phyloP scores from a whole-genome alignment of 805 yeast species.

The Candida qinlingensis region DNA sequence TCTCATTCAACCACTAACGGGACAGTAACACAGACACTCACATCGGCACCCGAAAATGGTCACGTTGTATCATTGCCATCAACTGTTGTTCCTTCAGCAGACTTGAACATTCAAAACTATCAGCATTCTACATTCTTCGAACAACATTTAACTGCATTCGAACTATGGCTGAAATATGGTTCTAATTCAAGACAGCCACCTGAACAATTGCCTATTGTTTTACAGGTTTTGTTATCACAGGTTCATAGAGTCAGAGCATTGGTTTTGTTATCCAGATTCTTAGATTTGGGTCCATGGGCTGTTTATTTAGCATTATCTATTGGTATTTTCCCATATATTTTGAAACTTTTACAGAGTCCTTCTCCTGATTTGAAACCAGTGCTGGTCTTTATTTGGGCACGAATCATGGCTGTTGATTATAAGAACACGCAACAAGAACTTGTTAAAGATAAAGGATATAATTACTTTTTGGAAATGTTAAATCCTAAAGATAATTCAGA shows the following conservation, averaged over 20 bases:
- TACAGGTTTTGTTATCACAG: constrained; percentile 89
- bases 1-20: background rate
- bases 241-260: constrained; percentile 90
- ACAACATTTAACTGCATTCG: constrained; percentile 94
- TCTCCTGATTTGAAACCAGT: constrained; percentile 95
- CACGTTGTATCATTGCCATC: constrained; percentile 1
- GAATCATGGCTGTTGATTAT: constrained; percentile 94
- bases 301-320: constrained; percentile 88
- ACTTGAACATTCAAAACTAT: constrained; percentile 42
- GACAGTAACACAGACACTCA: constrained; percentile 10
- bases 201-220: constrained; percentile 88
- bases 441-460: constrained; percentile 84
- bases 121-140: constrained; percentile 93
- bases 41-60: background rate
- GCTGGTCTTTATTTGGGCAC: constrained; percentile 93
- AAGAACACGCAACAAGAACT: constrained; percentile 87
- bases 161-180: constrained; percentile 91
- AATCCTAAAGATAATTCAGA: constrained; percentile 35
- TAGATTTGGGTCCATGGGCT: constrained; percentile 97
- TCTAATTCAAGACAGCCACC: constrained; percentile 79
- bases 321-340: constrained; percentile 93
- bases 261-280: constrained; percentile 72
- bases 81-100: constrained; percentile 10
- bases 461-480: constrained; percentile 78
- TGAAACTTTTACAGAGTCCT: constrained; percentile 86